Evolutionary conservation across 164 flowering plant species (phyloP).

Genomic region (Vitis amurensis): DNA sequence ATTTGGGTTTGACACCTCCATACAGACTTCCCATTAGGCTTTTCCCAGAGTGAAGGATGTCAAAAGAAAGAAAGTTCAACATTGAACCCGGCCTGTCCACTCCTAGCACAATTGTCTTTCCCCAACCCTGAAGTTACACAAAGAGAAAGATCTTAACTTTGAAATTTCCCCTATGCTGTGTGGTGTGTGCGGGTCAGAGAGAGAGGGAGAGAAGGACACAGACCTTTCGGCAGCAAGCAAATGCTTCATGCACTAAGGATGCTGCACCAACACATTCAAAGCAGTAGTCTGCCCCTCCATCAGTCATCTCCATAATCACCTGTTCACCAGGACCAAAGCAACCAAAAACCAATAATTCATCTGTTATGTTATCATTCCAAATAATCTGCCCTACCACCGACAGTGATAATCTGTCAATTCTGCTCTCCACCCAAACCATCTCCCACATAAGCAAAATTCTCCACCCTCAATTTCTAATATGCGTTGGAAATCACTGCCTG

Average conservation of each 20-base stretch:
- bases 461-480: no score
- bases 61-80: constrained; percentile 41
- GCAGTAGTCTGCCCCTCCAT: constrained; percentile 80
- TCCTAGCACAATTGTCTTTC: constrained; percentile 66
- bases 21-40: constrained; percentile 48
- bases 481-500: no score
- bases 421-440: no score
- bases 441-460: no score
- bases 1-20: constrained; percentile 67
- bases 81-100: constrained; percentile 52
- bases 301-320: constrained; percentile 61
- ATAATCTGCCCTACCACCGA: no score
- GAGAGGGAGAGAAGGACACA: constrained; percentile 9
- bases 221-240: constrained; percentile 63
- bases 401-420: no score
- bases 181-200: background rate
- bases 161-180: background rate
- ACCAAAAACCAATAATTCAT: background rate
- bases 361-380: no score
- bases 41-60: constrained; percentile 50
- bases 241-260: constrained; percentile 66
- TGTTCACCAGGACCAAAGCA: constrained; percentile 9
- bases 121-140: constrained; percentile 58
- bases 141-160: background rate
- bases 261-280: constrained; percentile 73